phyloP scores from a whole-genome alignment of 2,329 filamentous ascomycete genomes.

The Phialophora macrospora region DNA sequence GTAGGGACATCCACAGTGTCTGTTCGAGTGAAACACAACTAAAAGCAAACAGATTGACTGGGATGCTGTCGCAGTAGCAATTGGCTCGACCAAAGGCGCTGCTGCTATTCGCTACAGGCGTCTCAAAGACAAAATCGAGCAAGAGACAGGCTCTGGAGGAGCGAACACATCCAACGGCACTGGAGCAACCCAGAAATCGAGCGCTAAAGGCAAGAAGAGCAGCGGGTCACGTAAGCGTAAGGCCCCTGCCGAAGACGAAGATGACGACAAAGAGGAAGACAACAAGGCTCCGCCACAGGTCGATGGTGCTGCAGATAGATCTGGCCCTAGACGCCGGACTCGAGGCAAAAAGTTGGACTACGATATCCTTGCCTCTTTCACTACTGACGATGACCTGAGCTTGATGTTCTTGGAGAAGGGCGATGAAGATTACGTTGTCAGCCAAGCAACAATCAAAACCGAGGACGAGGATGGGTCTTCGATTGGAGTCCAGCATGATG shows the following conservation, averaged over 20 bases:
- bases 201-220: constrained; percentile 13
- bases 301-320: constrained; percentile 8
- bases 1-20: constrained; percentile 11
- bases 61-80: constrained; percentile 44
- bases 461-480: constrained; percentile 8
- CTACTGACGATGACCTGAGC: constrained; percentile 3
- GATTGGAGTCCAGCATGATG: background rate
- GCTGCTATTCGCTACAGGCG: constrained; percentile 49
- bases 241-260: background rate
- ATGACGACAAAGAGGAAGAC: background rate
- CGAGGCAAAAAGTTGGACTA: constrained; percentile 21
- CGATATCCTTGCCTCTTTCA: background rate
- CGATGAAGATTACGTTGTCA: constrained; percentile 11
- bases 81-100: constrained; percentile 46
- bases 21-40: background rate
- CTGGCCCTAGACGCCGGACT: constrained; percentile 13
- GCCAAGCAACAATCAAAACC: constrained; percentile 3
- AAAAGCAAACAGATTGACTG: constrained; percentile 47
- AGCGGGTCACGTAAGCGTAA: constrained; percentile 12
- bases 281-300: background rate
- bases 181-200: background rate
- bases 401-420: background rate
- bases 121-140: constrained; percentile 41
- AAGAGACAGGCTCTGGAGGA: background rate
- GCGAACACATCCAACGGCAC: background rate